phyloP scores from a whole-genome alignment of 2,329 filamentous ascomycete species.

The Botryotinia convoluta region DNA sequence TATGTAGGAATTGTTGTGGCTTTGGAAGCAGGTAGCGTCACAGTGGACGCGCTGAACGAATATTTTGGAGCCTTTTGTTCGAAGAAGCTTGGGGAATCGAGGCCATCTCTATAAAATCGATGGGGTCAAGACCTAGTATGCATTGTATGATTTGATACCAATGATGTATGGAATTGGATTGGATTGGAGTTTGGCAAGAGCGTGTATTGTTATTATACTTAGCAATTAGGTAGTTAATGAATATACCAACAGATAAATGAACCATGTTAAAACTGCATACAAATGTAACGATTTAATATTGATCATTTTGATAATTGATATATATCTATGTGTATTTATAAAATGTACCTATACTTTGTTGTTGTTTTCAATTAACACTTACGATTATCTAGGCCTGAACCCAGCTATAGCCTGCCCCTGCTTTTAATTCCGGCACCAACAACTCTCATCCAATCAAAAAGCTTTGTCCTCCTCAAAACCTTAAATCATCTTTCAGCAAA shows the following conservation, averaged over 20 bases:
- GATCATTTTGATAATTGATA: not conserved
- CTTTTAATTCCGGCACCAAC: not conserved
- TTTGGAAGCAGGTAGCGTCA: conserved; percentile 73
- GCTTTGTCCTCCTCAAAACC: conserved; percentile 9
- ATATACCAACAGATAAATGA: not conserved
- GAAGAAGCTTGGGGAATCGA: conserved; percentile 51
- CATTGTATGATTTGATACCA: not conserved
- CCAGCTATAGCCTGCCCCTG: not conserved
- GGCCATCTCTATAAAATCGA: conserved; percentile 41
- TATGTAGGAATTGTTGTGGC: conserved; percentile 77
- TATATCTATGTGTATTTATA: not conserved
- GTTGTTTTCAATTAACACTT: not conserved
- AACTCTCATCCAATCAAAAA: not conserved
- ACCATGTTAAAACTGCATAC: not conserved
- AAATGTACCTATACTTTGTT: not conserved
- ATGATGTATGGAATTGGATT: not conserved
- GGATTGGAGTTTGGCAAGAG: not conserved
- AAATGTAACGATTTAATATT: not conserved
- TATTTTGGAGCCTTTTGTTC: conserved; percentile 76
- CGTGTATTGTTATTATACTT: not conserved
- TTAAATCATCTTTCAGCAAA: conserved; percentile 1
- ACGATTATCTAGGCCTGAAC: not conserved
- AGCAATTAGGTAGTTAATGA: not conserved
- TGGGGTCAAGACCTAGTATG: not conserved
- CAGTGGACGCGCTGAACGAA: conserved; percentile 75